Base-by-base conservation (phyloP, 2,329 filamentous ascomycete species). In the Venturia pyrina region DNA sequence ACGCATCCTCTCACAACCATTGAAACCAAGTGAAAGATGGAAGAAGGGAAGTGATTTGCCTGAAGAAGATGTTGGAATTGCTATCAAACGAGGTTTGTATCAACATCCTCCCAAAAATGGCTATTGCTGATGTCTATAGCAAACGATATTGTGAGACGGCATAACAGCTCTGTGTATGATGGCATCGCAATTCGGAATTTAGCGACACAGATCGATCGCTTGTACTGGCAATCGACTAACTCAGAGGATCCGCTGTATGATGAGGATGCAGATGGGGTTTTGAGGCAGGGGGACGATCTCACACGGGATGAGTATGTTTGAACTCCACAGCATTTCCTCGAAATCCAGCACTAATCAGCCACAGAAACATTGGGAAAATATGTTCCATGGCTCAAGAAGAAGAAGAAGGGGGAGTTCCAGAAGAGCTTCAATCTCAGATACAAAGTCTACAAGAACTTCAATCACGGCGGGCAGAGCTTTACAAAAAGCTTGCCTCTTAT, bases 141-240 rank as follows among this genome's bases (percentile, higher is more conserved):
- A 15, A 89, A 89, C 72, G 82, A 86, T 67, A 76, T 81, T 19
- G 76, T 90, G 17, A 82, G 83, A 69, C 85, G 88, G 69, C 89
- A 91, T 73, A 82, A 82, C 40, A 84, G 83, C 44, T 82, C 86
- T 65, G 85, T 86, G 5, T 90, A 90, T 73, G 82, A 86, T 19
- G 83, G 87, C 0, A 86, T 89, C 70, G 87, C 88, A n/a, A 85
- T 83, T 63, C 83, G 88, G 44, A 87, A 89, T 70, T 83, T 91
- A 21, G 87, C 88, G 1, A 87, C 90, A 77, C 88, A 91, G 77
- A 85, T 91, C 53, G 87, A 89, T 74, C 76, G 77, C 61, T 76
- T 89, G 57, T 91, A 90, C 73, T 82, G 82, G 74, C 76, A 78
- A 53, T 76, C 77, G 1, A 81, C 77, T 6, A 78, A 73, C 17